Evolutionary conservation across 2,329 filamentous ascomycete species (phyloP).

Genomic region (Tolypocladium pustulatum): DNA sequence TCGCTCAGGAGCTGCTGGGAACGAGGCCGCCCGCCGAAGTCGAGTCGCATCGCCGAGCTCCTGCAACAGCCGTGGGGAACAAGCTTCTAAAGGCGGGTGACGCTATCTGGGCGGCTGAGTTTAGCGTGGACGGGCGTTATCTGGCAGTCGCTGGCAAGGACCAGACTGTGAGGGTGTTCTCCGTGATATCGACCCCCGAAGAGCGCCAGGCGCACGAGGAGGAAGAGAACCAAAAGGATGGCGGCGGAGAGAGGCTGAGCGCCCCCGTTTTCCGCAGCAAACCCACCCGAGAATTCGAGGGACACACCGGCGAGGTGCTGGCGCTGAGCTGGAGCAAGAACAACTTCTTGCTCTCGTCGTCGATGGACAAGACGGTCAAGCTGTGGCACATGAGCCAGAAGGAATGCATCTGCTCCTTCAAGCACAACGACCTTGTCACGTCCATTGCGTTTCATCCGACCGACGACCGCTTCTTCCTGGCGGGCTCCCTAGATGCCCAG

Average conservation of each 20-base stretch:
- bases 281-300: slow-evolving; percentile 68
- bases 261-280: slow-evolving; percentile 82
- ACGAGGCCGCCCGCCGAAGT: slow-evolving; percentile 28
- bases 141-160: slow-evolving; percentile 90
- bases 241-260: slow-evolving; percentile 53
- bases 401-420: slow-evolving; percentile 88
- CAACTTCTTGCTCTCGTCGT: slow-evolving; percentile 89
- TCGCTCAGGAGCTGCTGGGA: slow-evolving; percentile 81
- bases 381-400: slow-evolving; percentile 81
- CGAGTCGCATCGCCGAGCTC: slow-evolving; percentile 16
- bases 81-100: slow-evolving; percentile 37
- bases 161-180: slow-evolving; percentile 75
- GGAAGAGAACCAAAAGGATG: slow-evolving; percentile 18
- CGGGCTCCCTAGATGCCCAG: slow-evolving; percentile 82
- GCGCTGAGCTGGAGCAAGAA: slow-evolving; percentile 99
- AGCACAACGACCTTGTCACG: slow-evolving; percentile 90
- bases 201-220: slow-evolving; percentile 66
- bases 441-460: slow-evolving; percentile 89
- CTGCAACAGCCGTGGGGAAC: slow-evolving; percentile 27
- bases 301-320: slow-evolving; percentile 76
- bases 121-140: slow-evolving; percentile 85
- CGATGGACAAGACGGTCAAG: slow-evolving; percentile 95
- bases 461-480: slow-evolving; percentile 93
- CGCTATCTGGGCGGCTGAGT: slow-evolving; percentile 86
- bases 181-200: slow-evolving; percentile 71